These are phyloP conservation scores for Globomyces sp. DNA, from an alignment of 371 early-diverging fungal genomes.

Conservation along the genomic window DNA sequence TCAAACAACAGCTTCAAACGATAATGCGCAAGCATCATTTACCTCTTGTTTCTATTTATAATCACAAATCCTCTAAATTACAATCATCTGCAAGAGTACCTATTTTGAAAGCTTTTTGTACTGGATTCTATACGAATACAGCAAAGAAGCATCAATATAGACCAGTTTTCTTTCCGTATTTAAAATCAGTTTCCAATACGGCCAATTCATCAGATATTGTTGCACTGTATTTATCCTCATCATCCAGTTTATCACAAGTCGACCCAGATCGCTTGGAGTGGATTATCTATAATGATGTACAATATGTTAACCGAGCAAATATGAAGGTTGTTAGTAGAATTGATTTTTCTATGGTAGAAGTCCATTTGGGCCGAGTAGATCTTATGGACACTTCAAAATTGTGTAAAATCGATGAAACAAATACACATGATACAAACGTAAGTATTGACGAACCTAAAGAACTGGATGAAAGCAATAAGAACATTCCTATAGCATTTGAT, in stretches of 20 bases:
- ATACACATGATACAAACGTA: too few relatives aligned
- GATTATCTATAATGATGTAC: constrained; percentile 67
- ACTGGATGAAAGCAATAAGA: background rate
- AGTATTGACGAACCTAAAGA: background rate
- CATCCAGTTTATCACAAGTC: constrained; percentile 39
- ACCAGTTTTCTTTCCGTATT: constrained; percentile 4
- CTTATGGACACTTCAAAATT: background rate
- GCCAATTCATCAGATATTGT: constrained; percentile 39
- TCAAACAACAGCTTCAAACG: constrained; percentile 80
- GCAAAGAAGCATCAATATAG: constrained; percentile 9
- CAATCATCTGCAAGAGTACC: constrained; percentile 25
- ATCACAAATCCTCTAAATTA: constrained; percentile 19
- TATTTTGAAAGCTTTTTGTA: constrained; percentile 23
- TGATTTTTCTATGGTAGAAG: constrained; percentile 41
- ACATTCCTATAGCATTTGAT: background rate
- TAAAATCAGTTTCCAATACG: constrained; percentile 2
- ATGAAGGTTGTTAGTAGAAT: constrained; percentile 42
- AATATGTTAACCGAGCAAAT: constrained; percentile 41
- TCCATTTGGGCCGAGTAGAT: constrained; percentile 1
- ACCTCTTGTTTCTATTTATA: constrained; percentile 17
- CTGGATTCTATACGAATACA: constrained; percentile 6
- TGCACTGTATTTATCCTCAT: constrained; percentile 68
- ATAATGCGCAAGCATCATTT: constrained; percentile 70
- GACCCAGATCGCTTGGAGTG: constrained; percentile 59
- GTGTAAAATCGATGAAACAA: too few relatives aligned